A percentile compares a stretch with the other conserved stretches of the same genome.
phyloP scores from a whole-genome alignment of 305 asterid genomes.

The Fraxinus platypoda region DNA sequence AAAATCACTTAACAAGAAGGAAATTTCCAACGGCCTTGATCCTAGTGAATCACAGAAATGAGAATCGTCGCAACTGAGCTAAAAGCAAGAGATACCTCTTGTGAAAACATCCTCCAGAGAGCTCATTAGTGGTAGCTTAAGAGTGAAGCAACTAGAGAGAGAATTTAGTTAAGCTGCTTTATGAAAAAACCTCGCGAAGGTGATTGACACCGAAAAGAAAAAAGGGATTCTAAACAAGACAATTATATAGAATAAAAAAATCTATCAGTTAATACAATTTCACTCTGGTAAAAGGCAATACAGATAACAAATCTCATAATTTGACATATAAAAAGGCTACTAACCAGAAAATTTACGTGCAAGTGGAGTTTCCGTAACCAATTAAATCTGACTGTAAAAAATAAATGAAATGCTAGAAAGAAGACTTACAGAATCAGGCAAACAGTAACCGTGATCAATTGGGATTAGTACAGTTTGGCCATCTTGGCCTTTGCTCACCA shows the following conservation, averaged over 20 bases:
- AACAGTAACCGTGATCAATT: constrained; percentile 94
- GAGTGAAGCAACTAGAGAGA: neutral
- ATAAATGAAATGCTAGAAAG: neutral
- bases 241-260: too few relatives aligned
- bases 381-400: neutral
- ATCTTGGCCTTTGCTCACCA: constrained; percentile 63
- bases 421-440: constrained; percentile 73
- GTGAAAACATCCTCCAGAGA: neutral
- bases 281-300: neutral
- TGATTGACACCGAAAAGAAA: neutral
- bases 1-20: neutral
- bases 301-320: neutral
- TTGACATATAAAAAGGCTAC: neutral
- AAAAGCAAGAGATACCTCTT: too few relatives aligned
- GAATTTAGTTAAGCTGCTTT: neutral
- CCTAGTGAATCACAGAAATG: neutral
- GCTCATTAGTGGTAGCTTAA: neutral
- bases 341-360: neutral
- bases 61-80: neutral
- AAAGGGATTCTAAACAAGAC: neutral
- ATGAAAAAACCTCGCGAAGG: neutral
- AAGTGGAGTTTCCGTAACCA: neutral
- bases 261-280: too few relatives aligned
- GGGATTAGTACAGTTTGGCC: constrained; percentile 70
- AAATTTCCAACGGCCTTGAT: neutral